Evolutionary conservation across 83 land plant species (phyloP), one percentile per base, ranked within the genome.

Genomic region (Picea engelmannii): DNA sequence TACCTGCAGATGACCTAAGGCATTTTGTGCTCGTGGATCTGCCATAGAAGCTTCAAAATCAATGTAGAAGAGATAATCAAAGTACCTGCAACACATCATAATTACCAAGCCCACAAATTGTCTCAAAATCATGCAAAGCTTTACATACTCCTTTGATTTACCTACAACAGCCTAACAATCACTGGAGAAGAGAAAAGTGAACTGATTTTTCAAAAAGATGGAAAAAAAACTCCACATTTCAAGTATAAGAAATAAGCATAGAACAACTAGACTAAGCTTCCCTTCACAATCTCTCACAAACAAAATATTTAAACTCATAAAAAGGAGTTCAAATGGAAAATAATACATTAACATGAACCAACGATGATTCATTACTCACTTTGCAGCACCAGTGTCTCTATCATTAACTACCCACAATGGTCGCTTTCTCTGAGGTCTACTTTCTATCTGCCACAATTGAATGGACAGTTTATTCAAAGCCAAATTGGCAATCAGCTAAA

Each of bases 31-130:
- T 66, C 92, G 87, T 13, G 94, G 87, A 18, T 93, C 96, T 16
- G 96, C 96, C 92, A 93, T 92, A n/a, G 94, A 93, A 62, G 92
- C 96, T 82, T 93, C 94, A 86, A 93, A 93, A 55, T 93, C 96
- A 69, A 93, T 88, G 70, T 90, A 88, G 81, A 92, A 92, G 23
- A 92, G 85, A 70, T 92, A 92, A 55, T 92, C 94, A 58, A 90
- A 92, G 55, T 91, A 87, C 83, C 91, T 91, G 63, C 13, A 59
- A 52, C 64, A 78, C 13, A 78, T 59, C 13, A 13, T 31, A 59
- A 23, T 58, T 16, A 27, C 6, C 23, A 52, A 59, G 5, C 27
- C 58, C 11, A 59, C 18, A 25, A 12, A 11, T 76, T 42, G 63
- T 59, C 40, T 59, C 42, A 17, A 25, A 59, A 78, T 1, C 49